Evolutionary conservation across 2,329 filamentous ascomycete genomes (phyloP).

Genomic region (Ophiocordyceps camponoti-saundersi): DNA sequence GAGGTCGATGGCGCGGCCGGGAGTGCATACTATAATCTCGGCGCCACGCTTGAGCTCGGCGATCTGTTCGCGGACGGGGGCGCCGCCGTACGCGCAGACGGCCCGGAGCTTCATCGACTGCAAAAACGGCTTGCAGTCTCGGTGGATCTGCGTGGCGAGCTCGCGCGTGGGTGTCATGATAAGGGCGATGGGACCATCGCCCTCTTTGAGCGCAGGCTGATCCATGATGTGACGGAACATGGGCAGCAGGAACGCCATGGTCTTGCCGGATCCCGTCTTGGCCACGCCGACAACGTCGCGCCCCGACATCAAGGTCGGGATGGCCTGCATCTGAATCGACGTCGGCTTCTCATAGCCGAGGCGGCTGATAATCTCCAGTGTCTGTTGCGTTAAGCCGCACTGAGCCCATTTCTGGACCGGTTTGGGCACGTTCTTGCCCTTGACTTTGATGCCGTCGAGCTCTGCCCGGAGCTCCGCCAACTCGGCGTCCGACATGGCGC

Average conservation of each 20-base stretch:
- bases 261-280: constrained; percentile 96
- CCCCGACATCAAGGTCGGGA: constrained; percentile 90
- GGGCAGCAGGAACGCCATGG: constrained; percentile 67
- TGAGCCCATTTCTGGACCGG: constrained; percentile 96
- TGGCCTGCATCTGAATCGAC: constrained; percentile 85
- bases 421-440: constrained; percentile 74
- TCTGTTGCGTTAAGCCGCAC: constrained; percentile 75
- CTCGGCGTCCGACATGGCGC: constrained; percentile 70
- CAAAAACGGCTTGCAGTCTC: constrained; percentile 86
- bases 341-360: constrained; percentile 81
- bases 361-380: constrained; percentile 66
- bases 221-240: constrained; percentile 99
- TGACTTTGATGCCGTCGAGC: constrained; percentile 88
- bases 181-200: constrained; percentile 74
- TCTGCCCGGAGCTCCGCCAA: constrained; percentile 67
- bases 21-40: constrained; percentile 89
- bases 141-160: constrained; percentile 82
- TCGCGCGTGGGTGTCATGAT: constrained; percentile 93
- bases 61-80: constrained; percentile 94
- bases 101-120: constrained; percentile 72
- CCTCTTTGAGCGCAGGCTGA: constrained; percentile 62
- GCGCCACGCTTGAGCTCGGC: constrained; percentile 89
- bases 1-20: constrained; percentile 89
- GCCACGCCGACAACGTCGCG: constrained; percentile 91
- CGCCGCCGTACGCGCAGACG: constrained; percentile 87